These are phyloP conservation scores for Aspergillus unguis DNA, from an alignment of 2,329 filamentous ascomycete genomes.

Conservation along the genomic window DNA sequence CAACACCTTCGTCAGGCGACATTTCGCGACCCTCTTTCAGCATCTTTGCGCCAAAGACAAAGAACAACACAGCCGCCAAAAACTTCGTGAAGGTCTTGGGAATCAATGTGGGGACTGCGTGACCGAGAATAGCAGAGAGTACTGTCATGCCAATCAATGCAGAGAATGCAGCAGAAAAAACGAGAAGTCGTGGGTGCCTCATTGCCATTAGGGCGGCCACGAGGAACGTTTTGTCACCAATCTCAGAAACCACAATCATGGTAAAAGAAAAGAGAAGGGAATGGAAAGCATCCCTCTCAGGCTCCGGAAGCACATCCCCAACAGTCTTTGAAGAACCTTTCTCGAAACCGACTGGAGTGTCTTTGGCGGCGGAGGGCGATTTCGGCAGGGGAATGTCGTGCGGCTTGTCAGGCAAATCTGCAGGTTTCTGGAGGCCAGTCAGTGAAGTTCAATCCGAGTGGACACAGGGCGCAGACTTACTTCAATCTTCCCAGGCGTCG, in stretches of 20 bases:
- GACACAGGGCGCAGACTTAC: conserved; percentile 38
- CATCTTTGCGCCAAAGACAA: conserved; percentile 82
- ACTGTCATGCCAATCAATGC: conserved; percentile 93
- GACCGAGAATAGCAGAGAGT: conserved; percentile 85
- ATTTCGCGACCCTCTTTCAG: conserved; percentile 84
- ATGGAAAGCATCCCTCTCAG: conserved; percentile 65
- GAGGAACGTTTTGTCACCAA: conserved; percentile 98
- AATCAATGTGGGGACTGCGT: conserved; percentile 84
- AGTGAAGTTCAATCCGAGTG: background rate
- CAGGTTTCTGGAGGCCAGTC: conserved; percentile 63
- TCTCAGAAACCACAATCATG: conserved; percentile 96
- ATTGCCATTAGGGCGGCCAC: conserved; percentile 98
- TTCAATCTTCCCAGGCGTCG: conserved; percentile 51
- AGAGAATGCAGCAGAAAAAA: conserved; percentile 91
- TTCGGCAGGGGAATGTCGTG: conserved; percentile 68
- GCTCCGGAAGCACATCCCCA: conserved; percentile 31
- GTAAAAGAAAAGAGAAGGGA: conserved; percentile 89
- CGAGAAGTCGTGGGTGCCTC: conserved; percentile 89
- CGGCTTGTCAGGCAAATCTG: conserved; percentile 73
- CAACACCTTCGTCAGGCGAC: conserved; percentile 83
- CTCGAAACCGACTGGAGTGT: conserved; percentile 30
- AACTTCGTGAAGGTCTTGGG: conserved; percentile 89
- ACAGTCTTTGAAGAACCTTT: conserved; percentile 32
- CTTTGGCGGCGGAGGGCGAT: conserved; percentile 49
- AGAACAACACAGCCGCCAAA: conserved; percentile 77